These are phyloP conservation scores for Exobasidium rhododendri DNA, from an alignment of 1,284 basidiomycete species.

Conservation along the genomic window DNA sequence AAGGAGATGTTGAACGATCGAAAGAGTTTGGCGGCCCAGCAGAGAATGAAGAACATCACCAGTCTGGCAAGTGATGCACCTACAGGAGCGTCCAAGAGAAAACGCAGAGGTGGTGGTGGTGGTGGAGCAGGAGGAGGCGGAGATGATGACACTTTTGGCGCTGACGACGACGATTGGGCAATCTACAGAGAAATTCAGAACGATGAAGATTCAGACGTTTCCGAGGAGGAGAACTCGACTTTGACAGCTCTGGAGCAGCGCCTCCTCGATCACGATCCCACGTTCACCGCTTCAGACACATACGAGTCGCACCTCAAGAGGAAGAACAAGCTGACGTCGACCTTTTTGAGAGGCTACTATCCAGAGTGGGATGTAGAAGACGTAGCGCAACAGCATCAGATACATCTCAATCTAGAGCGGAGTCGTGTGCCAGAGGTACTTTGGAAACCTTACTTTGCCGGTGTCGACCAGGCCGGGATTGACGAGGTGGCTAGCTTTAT, in stretches of 20 bases:
- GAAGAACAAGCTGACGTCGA: conserved; percentile 76
- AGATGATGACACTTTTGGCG: conserved; percentile 79
- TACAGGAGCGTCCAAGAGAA: conserved; percentile 58
- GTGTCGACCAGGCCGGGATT: conserved; percentile 88
- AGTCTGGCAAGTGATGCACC: conserved; percentile 68
- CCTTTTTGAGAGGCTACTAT: conserved; percentile 64
- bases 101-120: conserved; percentile 57
- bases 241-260: conserved; percentile 75
- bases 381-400: conserved; percentile 66
- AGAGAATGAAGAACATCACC: conserved; percentile 95
- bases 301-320: conserved; percentile 72
- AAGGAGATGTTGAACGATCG: conserved; percentile 81
- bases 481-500: conserved; percentile 85
- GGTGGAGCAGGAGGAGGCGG: conserved; percentile 54
- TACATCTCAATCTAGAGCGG: conserved; percentile 90
- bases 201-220: conserved; percentile 84
- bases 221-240: conserved; percentile 81
- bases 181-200: conserved; percentile 95
- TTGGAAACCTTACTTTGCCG: conserved; percentile 89
- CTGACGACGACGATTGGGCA: conserved; percentile 93
- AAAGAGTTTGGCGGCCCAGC: conserved; percentile 92
- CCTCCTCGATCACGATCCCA: conserved; percentile 76
- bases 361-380: conserved; percentile 51
- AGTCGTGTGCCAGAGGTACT: conserved; percentile 89
- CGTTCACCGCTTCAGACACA: conserved; percentile 76